Evolutionary conservation across 108 stramenopile species (phyloP).

Genomic region (Cyclotella choctawhatcheeana): DNA sequence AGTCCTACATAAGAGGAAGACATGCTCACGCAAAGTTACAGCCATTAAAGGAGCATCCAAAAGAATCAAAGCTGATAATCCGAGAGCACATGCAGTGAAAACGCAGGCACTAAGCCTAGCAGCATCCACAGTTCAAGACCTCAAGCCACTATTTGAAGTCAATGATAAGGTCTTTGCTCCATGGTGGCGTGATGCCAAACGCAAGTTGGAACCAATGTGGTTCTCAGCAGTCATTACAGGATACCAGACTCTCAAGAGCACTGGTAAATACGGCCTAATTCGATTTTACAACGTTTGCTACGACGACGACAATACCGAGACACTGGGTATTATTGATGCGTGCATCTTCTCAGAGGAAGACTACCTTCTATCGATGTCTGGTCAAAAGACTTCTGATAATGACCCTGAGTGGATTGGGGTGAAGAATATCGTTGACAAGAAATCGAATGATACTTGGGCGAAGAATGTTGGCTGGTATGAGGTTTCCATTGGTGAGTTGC

Average conservation of each 20-base stretch:
- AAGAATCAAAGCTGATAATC: neutral
- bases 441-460: slow-evolving; percentile 22
- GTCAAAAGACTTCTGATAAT: neutral
- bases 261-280: slow-evolving; percentile 12
- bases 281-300: slow-evolving; percentile 7
- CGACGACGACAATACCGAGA: slow-evolving; percentile 16
- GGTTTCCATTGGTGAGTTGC: slow-evolving; percentile 11
- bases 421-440: slow-evolving; percentile 3
- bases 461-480: slow-evolving; percentile 33
- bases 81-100: neutral
- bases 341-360: slow-evolving; percentile 11
- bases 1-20: too few relatives aligned
- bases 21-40: too few relatives aligned
- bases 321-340: neutral
- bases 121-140: neutral
- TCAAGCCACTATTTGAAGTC: slow-evolving; percentile 5
- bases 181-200: slow-evolving; percentile 1
- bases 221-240: neutral
- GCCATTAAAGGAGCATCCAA: too few relatives aligned
- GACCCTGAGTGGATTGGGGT: slow-evolving; percentile 22
- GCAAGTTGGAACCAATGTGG: neutral
- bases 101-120: neutral
- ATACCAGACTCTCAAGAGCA: neutral
- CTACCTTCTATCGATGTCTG: neutral
- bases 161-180: slow-evolving; percentile 1